These are phyloP conservation scores for Leccinum fibrillosum DNA, from an alignment of 768 basidiomycete genomes.

Conservation along the genomic window DNA sequence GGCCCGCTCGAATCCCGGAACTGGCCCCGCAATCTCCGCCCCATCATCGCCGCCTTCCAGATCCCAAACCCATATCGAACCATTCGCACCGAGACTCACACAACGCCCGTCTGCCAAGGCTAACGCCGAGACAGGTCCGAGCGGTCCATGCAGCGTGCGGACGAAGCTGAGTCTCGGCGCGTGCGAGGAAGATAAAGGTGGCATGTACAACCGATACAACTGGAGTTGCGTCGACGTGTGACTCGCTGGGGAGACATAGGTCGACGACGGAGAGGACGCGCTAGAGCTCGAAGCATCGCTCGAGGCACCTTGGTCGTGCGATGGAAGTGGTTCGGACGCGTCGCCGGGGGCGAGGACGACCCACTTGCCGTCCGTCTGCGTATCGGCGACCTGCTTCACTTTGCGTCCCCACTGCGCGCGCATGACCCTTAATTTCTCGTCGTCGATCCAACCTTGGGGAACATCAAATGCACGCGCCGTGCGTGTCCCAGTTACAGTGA, in stretches of 20 bases:
- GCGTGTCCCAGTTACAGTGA: slow-evolving; percentile 56
- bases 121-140: slow-evolving; percentile 61
- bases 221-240: slow-evolving; percentile 59
- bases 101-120: slow-evolving; percentile 81
- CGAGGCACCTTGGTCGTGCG: slow-evolving; percentile 13
- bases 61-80: slow-evolving; percentile 85
- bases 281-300: slow-evolving; percentile 21
- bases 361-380: slow-evolving; percentile 85
- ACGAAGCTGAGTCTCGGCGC: slow-evolving; percentile 68
- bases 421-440: slow-evolving; percentile 55
- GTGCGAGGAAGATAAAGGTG: slow-evolving; percentile 47
- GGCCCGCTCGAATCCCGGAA: slow-evolving; percentile 34
- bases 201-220: slow-evolving; percentile 69
- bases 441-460: slow-evolving; percentile 71
- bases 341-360: slow-evolving; percentile 68
- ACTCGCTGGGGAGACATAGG: slow-evolving; percentile 34
- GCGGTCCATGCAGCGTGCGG: slow-evolving; percentile 67
- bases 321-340: slow-evolving; percentile 15
- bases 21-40: slow-evolving; percentile 30
- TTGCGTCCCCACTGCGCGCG: slow-evolving; percentile 80
- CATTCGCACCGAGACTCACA: slow-evolving; percentile 68
- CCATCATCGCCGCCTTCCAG: slow-evolving; percentile 53
- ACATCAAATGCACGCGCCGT: slow-evolving; percentile 68
- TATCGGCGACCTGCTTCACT: slow-evolving; percentile 64
- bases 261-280: slow-evolving; percentile 24